A percentile compares a stretch with the other conserved stretches of the same genome.
Evolutionary conservation across 345 rosid species (phyloP).

Genomic region (Syzygium aromaticum): DNA sequence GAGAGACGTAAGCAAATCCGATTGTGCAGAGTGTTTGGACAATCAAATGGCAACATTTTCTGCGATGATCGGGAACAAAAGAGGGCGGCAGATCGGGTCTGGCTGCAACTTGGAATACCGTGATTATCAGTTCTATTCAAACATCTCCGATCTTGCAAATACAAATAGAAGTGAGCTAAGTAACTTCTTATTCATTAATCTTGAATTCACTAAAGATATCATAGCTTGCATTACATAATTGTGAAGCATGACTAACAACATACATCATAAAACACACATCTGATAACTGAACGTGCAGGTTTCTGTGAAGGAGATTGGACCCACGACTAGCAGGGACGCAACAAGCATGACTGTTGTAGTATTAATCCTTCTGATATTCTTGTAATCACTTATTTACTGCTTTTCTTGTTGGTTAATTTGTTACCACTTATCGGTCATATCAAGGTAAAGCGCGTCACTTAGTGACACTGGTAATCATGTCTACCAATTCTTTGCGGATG

Average conservation of each 20-base stretch:
- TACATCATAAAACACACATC: neutral
- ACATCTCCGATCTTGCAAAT: neutral
- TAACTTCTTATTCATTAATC: neutral
- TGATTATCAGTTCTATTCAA: neutral
- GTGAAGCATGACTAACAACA: neutral
- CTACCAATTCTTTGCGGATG: neutral
- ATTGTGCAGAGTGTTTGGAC: neutral
- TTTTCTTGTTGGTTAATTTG: neutral
- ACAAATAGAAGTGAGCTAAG: neutral
- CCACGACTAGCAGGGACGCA: neutral
- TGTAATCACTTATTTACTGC: neutral
- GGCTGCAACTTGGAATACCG: neutral
- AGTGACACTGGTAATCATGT: neutral
- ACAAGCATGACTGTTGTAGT: neutral
- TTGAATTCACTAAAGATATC: neutral
- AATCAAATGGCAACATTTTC: neutral
- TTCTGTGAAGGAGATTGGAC: neutral
- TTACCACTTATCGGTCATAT: neutral
- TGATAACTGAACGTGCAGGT: neutral
- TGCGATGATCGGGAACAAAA: neutral
- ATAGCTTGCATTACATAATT: neutral
- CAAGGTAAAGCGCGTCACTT: neutral
- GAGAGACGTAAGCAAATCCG: neutral
- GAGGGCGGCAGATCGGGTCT: neutral
- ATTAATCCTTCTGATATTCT: neutral